Conservation (phyloP, 2,329 filamentous ascomycete species). For the Colletotrichum tanaceti region DNA sequence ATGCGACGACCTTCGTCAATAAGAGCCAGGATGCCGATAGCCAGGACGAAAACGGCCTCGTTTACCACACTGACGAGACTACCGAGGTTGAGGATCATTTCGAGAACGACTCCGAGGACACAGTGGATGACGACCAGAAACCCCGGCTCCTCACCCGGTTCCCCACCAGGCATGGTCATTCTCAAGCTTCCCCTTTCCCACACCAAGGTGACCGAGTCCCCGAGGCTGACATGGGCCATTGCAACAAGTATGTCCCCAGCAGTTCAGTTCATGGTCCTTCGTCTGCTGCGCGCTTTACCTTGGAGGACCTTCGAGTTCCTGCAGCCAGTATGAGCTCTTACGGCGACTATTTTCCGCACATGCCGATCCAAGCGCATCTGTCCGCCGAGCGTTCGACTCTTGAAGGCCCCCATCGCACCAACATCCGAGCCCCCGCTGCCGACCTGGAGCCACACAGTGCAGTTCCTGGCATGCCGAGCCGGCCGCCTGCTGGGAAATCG, state of each 20-base stretch:
- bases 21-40: background rate
- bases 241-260: background rate
- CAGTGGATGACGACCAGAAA: background rate
- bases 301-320: background rate
- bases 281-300: background rate
- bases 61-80: background rate
- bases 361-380: background rate
- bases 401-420: background rate
- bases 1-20: background rate
- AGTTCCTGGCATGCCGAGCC: background rate
- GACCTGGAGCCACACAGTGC: background rate
- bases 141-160: background rate
- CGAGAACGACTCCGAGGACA: background rate
- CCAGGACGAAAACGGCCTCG: background rate
- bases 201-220: too few relatives aligned
- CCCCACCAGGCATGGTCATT: background rate
- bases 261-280: background rate
- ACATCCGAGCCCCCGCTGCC: background rate
- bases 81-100: conserved; percentile 2
- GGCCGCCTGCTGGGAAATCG: background rate
- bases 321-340: background rate
- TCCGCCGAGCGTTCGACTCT: background rate
- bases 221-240: background rate
- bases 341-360: background rate
- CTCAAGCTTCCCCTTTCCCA: background rate